These are phyloP conservation scores for Coemansia sp. DNA, from an alignment of 192 early-diverging fungal genomes.

Conservation along the genomic window DNA sequence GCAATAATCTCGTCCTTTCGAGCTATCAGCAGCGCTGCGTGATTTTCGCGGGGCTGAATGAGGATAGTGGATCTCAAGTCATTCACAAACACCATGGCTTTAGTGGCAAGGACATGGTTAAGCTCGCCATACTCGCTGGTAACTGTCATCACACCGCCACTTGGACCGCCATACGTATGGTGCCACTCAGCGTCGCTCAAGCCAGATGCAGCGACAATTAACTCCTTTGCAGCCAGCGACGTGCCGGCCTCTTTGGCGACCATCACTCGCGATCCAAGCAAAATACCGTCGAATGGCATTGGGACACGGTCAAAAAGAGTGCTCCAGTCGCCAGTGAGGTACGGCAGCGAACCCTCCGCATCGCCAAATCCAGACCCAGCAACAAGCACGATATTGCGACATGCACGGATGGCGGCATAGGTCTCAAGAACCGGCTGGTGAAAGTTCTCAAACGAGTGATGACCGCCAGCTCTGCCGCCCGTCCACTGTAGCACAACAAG, in stretches of 20 bases:
- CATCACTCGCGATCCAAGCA: slow-evolving; percentile 97
- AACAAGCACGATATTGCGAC: slow-evolving; percentile 80
- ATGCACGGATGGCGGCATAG: slow-evolving; percentile 69
- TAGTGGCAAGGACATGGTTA: slow-evolving; percentile 90
- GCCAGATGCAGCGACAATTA: slow-evolving; percentile 84
- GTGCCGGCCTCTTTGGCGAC: slow-evolving; percentile 87
- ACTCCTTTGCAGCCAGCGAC: slow-evolving; percentile 78
- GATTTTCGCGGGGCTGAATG: slow-evolving; percentile 81
- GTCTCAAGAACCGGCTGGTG: slow-evolving; percentile 84
- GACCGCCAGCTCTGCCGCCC: slow-evolving; percentile 93
- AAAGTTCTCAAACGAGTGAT: slow-evolving; percentile 97
- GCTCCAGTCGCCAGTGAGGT: slow-evolving; percentile 94
- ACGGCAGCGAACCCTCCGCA: slow-evolving; percentile 82
- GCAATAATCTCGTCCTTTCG: slow-evolving; percentile 83
- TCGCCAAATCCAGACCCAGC: slow-evolving; percentile 93
- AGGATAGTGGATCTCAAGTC: slow-evolving; percentile 84
- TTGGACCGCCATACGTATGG: slow-evolving; percentile 52
- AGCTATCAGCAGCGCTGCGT: slow-evolving; percentile 66
- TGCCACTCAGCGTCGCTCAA: slow-evolving; percentile 83
- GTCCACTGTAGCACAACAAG: slow-evolving; percentile 96
- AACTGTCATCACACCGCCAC: slow-evolving; percentile 83
- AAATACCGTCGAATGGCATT: slow-evolving; percentile 95
- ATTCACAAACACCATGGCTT: slow-evolving; percentile 75
- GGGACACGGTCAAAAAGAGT: slow-evolving; percentile 74
- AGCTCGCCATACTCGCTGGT: slow-evolving; percentile 92